Conservation (phyloP, 2,329 filamentous ascomycete species). For the Truncatella angustata region DNA sequence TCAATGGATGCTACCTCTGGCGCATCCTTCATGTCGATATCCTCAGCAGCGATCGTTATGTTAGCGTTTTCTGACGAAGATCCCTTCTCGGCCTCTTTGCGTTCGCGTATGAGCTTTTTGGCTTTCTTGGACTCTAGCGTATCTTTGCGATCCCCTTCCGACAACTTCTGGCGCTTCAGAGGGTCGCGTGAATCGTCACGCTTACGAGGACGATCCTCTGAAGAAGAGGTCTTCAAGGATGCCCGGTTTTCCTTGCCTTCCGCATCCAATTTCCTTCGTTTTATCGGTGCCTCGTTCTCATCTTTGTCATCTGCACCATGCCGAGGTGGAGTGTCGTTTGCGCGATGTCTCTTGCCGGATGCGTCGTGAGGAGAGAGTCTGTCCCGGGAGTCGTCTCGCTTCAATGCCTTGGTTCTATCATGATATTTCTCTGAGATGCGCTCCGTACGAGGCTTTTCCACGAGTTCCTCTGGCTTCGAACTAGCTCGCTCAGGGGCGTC, state of each 20-base stretch:
- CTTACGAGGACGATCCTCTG: constrained; percentile 46
- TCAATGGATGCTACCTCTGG: constrained; percentile 12
- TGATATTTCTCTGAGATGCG: constrained; percentile 52
- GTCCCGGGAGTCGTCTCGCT: constrained; percentile 60
- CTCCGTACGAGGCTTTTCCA: constrained; percentile 46
- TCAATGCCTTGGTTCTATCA: constrained; percentile 59
- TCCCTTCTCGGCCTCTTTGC: constrained; percentile 40
- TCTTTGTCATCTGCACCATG: constrained; percentile 54
- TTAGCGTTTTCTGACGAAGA: constrained; percentile 43
- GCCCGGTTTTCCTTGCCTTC: constrained; percentile 50
- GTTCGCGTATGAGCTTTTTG: constrained; percentile 38
- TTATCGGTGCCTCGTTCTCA: constrained; percentile 47
- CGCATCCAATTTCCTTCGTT: constrained; percentile 56
- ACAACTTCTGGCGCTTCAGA: constrained; percentile 26
- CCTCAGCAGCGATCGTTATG: constrained; percentile 58
- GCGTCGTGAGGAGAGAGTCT: constrained; percentile 49
- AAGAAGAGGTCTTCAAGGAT: constrained; percentile 41
- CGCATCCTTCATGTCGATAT: constrained; percentile 56
- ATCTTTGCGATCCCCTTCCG: constrained; percentile 36
- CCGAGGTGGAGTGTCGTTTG: constrained; percentile 57
- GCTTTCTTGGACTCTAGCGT: constrained; percentile 37
- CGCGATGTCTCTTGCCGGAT: constrained; percentile 56
- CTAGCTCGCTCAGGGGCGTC: constrained; percentile 55
- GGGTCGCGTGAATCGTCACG: constrained; percentile 40
- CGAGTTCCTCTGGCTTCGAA: constrained; percentile 43